Conservation (phyloP, 2,329 filamentous ascomycete genomes). For the Trichoderma cornu-damae region DNA sequence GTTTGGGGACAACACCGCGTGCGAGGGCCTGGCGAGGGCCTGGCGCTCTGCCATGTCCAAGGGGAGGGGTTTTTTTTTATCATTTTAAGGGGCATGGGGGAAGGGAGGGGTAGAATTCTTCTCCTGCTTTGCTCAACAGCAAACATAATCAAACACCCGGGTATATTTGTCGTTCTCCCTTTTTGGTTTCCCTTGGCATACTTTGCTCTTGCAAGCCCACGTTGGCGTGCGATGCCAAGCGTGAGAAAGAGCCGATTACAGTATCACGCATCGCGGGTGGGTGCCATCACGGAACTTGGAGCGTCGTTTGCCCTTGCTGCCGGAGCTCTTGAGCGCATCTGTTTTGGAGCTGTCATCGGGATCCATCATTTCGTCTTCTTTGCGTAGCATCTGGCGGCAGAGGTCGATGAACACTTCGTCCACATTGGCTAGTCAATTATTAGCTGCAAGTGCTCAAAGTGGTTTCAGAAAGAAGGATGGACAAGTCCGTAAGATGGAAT, state of each 20-base stretch:
- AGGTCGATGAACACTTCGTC: constrained; percentile 86
- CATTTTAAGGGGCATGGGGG: too few species aligned
- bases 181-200: not conserved
- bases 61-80: not conserved
- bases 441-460: constrained; percentile 19
- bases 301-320: constrained; percentile 28
- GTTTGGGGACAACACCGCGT: not conserved
- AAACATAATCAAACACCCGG: constrained; percentile 3
- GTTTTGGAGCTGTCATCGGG: constrained; percentile 41
- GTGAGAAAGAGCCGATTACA: constrained; percentile 30
- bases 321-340: constrained; percentile 30
- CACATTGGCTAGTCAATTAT: constrained; percentile 62
- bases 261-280: constrained; percentile 40
- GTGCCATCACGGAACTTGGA: constrained; percentile 30
- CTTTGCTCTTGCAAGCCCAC: not conserved
- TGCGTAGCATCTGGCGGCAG: constrained; percentile 75
- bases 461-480: not conserved
- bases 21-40: not conserved
- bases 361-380: constrained; percentile 51
- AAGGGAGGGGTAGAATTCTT: not conserved
- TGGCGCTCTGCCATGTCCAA: not conserved
- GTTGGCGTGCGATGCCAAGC: not conserved
- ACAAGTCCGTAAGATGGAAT: too few species aligned
- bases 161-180: not conserved
- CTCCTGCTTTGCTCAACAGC: not conserved